phyloP scores from a whole-genome alignment of 1,284 basidiomycete genomes.

The Cryptococcus sp. region DNA sequence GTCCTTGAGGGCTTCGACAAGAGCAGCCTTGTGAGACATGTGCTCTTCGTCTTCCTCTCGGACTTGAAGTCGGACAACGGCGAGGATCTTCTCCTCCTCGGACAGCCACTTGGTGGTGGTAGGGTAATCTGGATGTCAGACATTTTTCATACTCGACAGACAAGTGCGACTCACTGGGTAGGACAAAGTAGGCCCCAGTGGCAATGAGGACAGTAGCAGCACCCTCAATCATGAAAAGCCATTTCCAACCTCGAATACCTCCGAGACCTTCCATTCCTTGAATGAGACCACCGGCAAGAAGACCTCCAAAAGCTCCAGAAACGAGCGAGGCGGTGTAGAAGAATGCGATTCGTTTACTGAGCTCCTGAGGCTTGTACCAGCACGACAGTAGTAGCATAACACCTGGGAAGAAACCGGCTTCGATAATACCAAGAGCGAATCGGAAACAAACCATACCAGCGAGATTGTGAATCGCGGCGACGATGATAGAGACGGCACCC shows the following conservation, averaged over 20 bases:
- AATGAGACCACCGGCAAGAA: constrained; percentile 41
- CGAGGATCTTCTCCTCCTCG: constrained; percentile 27
- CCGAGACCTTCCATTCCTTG: constrained; percentile 27
- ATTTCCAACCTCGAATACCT: constrained; percentile 36
- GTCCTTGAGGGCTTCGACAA: constrained; percentile 36
- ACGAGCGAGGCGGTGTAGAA: constrained; percentile 40
- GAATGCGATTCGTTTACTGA: constrained; percentile 38
- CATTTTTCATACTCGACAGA: not conserved
- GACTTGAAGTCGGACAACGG: constrained; percentile 27
- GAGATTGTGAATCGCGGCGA: constrained; percentile 37
- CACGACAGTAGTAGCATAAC: constrained; percentile 9
- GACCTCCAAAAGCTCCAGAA: constrained; percentile 42
- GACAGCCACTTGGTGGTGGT: constrained; percentile 39
- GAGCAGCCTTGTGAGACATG: constrained; percentile 30
- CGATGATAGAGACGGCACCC: constrained; percentile 43
- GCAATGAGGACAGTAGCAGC: constrained; percentile 37
- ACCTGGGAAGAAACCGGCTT: constrained; percentile 43
- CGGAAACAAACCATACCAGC: constrained; percentile 46
- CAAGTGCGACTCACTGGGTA: constrained; percentile 29
- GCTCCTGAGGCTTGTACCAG: constrained; percentile 34
- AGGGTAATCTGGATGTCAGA: constrained; percentile 33
- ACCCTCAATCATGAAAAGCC: constrained; percentile 47
- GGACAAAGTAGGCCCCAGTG: constrained; percentile 38
- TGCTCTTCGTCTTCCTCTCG: constrained; percentile 17
- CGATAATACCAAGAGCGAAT: constrained; percentile 44